Base-by-base conservation (phyloP, 2,329 filamentous ascomycete genomes). In the Nannizziopsis arthrosporioides region DNA sequence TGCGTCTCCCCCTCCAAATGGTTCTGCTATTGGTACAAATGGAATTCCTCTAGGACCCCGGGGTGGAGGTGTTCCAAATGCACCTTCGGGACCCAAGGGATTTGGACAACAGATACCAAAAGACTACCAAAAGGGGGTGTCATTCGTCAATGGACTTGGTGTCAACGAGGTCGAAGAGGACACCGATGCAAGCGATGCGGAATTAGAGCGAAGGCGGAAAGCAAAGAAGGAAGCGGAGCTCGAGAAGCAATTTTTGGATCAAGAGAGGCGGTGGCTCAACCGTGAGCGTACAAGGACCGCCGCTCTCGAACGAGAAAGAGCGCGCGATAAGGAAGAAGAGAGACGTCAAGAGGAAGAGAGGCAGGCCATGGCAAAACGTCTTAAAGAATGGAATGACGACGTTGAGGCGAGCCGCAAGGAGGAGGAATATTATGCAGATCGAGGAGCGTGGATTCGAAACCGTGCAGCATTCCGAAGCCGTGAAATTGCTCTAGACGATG, bases 371-470 rank as follows among this genome's bases (percentile, higher is more conserved):
- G 77, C 83, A 6, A 80, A 85, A 57, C 77, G 83, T 49, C 73
- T 94, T 10, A 74, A 75, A 40, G 79, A 82, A n/a, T 96, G 88
- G 78, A 83, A 96, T 57, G 92, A 98, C 57, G 88, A 94, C 56
- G 70, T 76, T n/a, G 89, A 96, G 67, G 76, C 78, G 5, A 73
- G 73, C 14, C 76, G 82, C 18, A 88, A 86, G 65, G 69, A 71
- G 2, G 80, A 88, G 52, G 76, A 84, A 35, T 98, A 95, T 71
- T 96, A 95, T 67, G 75, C 81, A 42, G 90, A 98, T 58, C 84
- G 83, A 43, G 83, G 82, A 36, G 76, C 80, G 17, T 98, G 90
- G 88, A 80, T 84, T 50, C 80, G 88, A 14, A 90, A 88, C 61
- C 83, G 92, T 41, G 79, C 78, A 1, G 71, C 74, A 12, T 85